Evolutionary conservation across 352 stramenopile species (phyloP).

Genomic region (Blastocystis hominis): DNA sequence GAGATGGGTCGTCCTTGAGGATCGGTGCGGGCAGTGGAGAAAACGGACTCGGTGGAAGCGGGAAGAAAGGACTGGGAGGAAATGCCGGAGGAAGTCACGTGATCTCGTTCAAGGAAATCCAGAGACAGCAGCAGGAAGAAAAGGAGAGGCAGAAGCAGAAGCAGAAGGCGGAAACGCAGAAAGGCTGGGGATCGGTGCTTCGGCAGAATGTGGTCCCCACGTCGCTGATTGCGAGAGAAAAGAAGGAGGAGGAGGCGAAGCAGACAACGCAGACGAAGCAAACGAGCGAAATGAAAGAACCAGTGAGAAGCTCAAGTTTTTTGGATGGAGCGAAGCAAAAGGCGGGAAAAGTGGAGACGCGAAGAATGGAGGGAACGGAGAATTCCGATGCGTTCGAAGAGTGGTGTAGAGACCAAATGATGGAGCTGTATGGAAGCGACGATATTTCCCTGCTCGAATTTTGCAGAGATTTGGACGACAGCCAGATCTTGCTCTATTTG

Average conservation of each 20-base stretch:
- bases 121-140: neutral
- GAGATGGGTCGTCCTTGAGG: no score
- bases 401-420: slow-evolving; percentile 22
- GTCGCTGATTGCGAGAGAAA: neutral
- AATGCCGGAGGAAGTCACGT: neutral
- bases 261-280: neutral
- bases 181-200: neutral
- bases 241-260: neutral
- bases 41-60: neutral
- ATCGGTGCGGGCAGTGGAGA: neutral
- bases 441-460: slow-evolving; percentile 51
- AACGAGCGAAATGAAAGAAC: neutral
- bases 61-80: neutral
- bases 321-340: neutral
- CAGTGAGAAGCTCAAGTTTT: neutral
- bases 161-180: neutral
- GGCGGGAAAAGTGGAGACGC: neutral
- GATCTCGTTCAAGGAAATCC: neutral
- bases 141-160: slow-evolving; percentile 11
- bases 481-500: neutral
- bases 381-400: neutral
- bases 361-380: neutral
- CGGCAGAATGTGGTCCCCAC: neutral
- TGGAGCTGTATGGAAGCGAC: slow-evolving; percentile 25
- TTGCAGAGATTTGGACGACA: slow-evolving; percentile 19